Conservation (phyloP, 2,329 filamentous ascomycete genomes). For the Colletotrichum cuscutae region DNA sequence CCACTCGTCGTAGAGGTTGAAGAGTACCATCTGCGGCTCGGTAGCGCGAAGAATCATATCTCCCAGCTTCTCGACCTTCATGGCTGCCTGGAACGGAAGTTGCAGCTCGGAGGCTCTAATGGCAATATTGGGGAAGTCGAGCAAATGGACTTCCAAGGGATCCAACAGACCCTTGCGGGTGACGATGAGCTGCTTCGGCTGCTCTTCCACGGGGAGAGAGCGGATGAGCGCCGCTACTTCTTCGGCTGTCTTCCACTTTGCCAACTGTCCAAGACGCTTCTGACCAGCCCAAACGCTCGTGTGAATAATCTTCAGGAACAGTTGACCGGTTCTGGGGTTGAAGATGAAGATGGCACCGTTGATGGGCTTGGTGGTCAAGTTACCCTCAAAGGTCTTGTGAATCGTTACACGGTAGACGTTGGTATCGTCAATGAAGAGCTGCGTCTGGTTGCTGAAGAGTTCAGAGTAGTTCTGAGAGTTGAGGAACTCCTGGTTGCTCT, state of each 20-base stretch:
- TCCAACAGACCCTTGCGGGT: slow-evolving; percentile 97
- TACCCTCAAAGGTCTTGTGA: slow-evolving; percentile 99
- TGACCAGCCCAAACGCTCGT: slow-evolving; percentile 99
- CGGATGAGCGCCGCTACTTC: slow-evolving; percentile 98
- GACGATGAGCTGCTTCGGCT: slow-evolving; percentile 98
- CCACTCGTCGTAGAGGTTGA: slow-evolving; percentile 99
- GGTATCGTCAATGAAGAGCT: slow-evolving; percentile 98
- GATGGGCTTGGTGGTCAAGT: slow-evolving; percentile 98
- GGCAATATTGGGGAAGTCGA: slow-evolving; percentile 99
- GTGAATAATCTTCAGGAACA: slow-evolving; percentile 99
- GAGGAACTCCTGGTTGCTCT: slow-evolving; percentile 98
- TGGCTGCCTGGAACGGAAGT: slow-evolving; percentile 97
- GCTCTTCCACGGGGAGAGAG: slow-evolving; percentile 95
- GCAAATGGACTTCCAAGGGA: slow-evolving; percentile 94
- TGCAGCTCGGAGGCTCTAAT: slow-evolving; percentile 97
- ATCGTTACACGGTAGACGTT: slow-evolving; percentile 99
- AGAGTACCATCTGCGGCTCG: slow-evolving; percentile 99
- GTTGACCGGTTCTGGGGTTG: slow-evolving; percentile 96
- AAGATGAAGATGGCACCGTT: slow-evolving; percentile 99
- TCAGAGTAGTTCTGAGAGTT: slow-evolving; percentile 99
- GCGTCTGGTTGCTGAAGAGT: slow-evolving; percentile 98
- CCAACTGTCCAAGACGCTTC: slow-evolving; percentile 97
- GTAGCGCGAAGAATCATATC: slow-evolving; percentile 99
- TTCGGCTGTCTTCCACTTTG: slow-evolving; percentile 99
- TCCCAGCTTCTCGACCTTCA: slow-evolving; percentile 99